Conservation (phyloP, 768 basidiomycete genomes). For the Pluteus cervinus region DNA sequence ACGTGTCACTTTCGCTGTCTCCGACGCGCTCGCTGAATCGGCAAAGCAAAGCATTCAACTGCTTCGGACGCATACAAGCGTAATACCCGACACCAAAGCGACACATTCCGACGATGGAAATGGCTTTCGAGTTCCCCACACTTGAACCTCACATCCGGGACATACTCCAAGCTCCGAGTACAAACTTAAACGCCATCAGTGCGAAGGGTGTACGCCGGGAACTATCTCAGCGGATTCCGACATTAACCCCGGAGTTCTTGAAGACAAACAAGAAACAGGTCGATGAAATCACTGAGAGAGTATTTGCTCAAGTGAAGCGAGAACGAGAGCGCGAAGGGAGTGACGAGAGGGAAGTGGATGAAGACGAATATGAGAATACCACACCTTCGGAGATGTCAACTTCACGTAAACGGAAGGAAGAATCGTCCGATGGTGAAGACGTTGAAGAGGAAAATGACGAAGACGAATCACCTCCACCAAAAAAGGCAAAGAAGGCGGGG, state of each 20-base stretch:
- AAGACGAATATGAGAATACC: too few species aligned
- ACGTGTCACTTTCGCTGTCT: constrained; percentile 2
- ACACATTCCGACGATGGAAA: constrained; percentile 14
- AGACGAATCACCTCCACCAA: constrained; percentile 29
- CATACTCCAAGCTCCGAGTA: constrained; percentile 72
- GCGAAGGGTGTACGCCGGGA: constrained; percentile 86
- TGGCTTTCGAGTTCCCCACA: constrained; percentile 47
- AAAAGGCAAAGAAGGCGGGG: constrained; percentile 44
- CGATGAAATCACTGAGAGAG: constrained; percentile 58
- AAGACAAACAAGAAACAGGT: constrained; percentile 65
- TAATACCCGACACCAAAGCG: constrained; percentile 11
- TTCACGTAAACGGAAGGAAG: constrained; percentile 34
- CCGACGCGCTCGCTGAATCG: background rate
- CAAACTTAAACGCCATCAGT: constrained; percentile 73
- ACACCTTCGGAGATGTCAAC: constrained; percentile 13
- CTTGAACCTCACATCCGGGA: constrained; percentile 58
- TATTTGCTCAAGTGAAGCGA: constrained; percentile 57
- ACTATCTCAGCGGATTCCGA: constrained; percentile 46
- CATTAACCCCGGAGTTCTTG: constrained; percentile 52
- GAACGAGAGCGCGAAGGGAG: constrained; percentile 22
- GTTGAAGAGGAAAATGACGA: constrained; percentile 26
- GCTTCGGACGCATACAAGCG: constrained; percentile 1
- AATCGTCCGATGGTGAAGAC: constrained; percentile 20
- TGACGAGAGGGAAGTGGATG: constrained; percentile 26
- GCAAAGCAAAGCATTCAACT: too few species aligned